Evolutionary conservation across 257 asterid genomes (phyloP).

Genomic region (Leonotis leonurus): DNA sequence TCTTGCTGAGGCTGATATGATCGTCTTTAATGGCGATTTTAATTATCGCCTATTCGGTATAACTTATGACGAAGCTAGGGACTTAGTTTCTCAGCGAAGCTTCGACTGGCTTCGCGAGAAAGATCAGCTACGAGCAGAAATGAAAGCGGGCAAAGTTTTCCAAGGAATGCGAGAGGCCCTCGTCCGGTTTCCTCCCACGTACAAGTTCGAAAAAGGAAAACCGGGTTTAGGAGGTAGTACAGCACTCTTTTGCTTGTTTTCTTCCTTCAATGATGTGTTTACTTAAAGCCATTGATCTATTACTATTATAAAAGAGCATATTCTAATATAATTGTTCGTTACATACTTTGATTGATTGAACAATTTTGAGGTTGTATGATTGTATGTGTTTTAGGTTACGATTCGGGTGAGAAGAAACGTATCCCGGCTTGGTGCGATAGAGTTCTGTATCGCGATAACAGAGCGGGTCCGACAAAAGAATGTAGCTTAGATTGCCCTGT

Average conservation of each 20-base stretch:
- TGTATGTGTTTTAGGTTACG: conserved; percentile 51
- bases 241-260: not conserved
- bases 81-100: conserved; percentile 86
- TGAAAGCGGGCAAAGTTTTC: conserved; percentile 89
- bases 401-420: conserved; percentile 90
- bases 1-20: conserved; percentile 76
- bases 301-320: too few relatives aligned
- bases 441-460: conserved; percentile 67
- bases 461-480: conserved; percentile 32
- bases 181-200: conserved; percentile 82
- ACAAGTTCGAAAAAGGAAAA: conserved; percentile 88
- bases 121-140: conserved; percentile 80
- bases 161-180: conserved; percentile 94
- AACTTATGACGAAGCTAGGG: conserved; percentile 87
- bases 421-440: conserved; percentile 98
- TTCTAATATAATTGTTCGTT: too few relatives aligned
- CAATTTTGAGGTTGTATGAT: not conserved
- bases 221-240: conserved; percentile 87
- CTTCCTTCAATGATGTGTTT: not conserved
- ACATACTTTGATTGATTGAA: too few relatives aligned
- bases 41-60: conserved; percentile 92
- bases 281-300: too few relatives aligned
- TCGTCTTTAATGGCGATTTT: conserved; percentile 74
- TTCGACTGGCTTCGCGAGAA: conserved; percentile 98
- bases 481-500: conserved; percentile 79